phyloP scores from a whole-genome alignment of 345 rosid genomes.

The Aquilaria malaccensis region DNA sequence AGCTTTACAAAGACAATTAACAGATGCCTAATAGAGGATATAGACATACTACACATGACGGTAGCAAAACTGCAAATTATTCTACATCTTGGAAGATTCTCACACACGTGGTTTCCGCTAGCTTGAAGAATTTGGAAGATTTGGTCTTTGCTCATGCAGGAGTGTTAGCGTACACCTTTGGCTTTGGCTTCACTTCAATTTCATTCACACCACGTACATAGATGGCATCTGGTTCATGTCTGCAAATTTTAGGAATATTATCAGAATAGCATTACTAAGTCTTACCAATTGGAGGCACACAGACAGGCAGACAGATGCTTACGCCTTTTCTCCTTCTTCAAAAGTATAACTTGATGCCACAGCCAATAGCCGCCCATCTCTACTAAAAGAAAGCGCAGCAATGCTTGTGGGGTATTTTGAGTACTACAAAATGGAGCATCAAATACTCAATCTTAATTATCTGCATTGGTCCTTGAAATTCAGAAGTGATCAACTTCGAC shows the following conservation, averaged over 20 bases:
- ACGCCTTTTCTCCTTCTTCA: slow-evolving; percentile 97
- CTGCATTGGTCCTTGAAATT: not conserved
- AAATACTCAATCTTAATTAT: not conserved
- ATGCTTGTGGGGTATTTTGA: slow-evolving; percentile 88
- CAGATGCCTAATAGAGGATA: not conserved
- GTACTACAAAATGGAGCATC: slow-evolving; percentile 46
- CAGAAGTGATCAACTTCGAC: not conserved
- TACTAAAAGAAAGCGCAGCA: slow-evolving; percentile 90
- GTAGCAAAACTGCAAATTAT: not conserved
- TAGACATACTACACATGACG: not conserved
- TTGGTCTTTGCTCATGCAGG: slow-evolving; percentile 32
- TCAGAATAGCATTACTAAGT: slow-evolving; percentile 1
- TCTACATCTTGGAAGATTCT: too few species aligned
- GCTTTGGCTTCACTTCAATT: slow-evolving; percentile 96
- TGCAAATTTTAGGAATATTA: slow-evolving; percentile 26
- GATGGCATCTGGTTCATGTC: slow-evolving; percentile 91
- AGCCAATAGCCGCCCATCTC: slow-evolving; percentile 92
- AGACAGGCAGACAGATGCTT: slow-evolving; percentile 21
- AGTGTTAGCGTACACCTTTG: slow-evolving; percentile 73
- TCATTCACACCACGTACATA: slow-evolving; percentile 81
- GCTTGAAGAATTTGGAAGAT: not conserved
- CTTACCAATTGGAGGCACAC: not conserved
- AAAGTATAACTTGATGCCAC: slow-evolving; percentile 97
- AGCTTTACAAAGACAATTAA: not conserved
- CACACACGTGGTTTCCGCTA: too few species aligned